Percentiles rank a stretch among this genome's conserved stretches.
Conservation (phyloP, 139 green algal genomes). For the Tetradesmus lagerheimii region DNA sequence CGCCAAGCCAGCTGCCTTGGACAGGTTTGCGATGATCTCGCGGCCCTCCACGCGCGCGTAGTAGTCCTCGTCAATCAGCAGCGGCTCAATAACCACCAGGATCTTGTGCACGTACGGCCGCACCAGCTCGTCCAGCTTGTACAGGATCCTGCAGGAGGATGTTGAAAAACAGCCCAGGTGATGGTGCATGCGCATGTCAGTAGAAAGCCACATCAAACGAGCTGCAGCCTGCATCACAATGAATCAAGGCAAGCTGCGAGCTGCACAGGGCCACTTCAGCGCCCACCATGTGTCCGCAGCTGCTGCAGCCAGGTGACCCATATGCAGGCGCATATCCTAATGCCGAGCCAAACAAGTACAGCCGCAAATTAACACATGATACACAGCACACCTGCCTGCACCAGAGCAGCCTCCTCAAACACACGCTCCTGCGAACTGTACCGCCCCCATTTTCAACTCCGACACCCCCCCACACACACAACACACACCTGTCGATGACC, state of each 20-base stretch:
- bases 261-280: background rate
- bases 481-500: slow-evolving; percentile 60
- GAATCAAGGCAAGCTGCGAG: background rate
- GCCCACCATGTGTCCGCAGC: background rate
- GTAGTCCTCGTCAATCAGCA: slow-evolving; percentile 99
- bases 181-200: background rate
- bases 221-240: background rate
- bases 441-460: no score
- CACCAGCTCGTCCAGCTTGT: slow-evolving; percentile 99
- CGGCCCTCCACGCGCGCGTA: slow-evolving; percentile 98
- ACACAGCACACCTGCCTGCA: background rate
- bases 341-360: no score
- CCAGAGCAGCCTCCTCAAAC: background rate
- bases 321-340: no score
- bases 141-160: slow-evolving; percentile 93
- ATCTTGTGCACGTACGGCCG: slow-evolving; percentile 99
- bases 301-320: no score
- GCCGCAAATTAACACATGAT: no score
- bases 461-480: no score
- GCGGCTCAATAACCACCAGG: slow-evolving; percentile 99
- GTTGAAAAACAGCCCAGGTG: background rate
- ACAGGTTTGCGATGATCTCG: slow-evolving; percentile 99
- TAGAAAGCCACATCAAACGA: background rate
- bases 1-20: slow-evolving; percentile 92
- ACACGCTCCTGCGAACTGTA: no score